Evolutionary conservation across 148 eudicot genomes (phyloP).

Genomic region (Rhododendron griersonianum): DNA sequence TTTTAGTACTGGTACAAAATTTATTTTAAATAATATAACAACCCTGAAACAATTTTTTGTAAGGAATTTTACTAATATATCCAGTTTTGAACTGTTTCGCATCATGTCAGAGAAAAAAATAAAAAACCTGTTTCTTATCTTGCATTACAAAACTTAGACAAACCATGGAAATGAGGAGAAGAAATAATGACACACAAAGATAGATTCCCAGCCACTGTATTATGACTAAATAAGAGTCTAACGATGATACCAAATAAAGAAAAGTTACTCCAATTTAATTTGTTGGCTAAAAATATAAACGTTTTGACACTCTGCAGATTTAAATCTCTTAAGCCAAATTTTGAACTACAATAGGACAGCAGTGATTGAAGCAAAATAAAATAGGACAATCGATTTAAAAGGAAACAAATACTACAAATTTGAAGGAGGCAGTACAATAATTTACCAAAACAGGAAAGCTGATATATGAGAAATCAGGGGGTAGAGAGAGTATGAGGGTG

Average conservation of each 20-base stretch:
- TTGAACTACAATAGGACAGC: background rate
- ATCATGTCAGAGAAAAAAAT: background rate
- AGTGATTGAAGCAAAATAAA: background rate
- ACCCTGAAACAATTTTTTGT: background rate
- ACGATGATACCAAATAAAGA: background rate
- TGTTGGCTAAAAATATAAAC: background rate
- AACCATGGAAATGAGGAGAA: background rate
- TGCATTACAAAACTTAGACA: background rate
- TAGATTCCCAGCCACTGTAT: background rate
- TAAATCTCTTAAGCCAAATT: no score
- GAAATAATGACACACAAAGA: background rate
- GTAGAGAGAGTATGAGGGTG: no score
- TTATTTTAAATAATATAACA: background rate
- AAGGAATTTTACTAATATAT: background rate
- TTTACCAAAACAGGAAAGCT: background rate
- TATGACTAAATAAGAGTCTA: background rate
- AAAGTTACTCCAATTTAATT: background rate
- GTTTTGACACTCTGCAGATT: no score
- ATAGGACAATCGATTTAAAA: background rate
- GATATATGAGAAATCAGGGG: background rate
- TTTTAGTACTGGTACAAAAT: background rate
- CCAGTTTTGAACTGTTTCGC: background rate
- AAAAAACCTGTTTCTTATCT: background rate
- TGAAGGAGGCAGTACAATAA: background rate
- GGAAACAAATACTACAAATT: background rate